phyloP scores from a whole-genome alignment of 1,284 basidiomycete genomes.

The Coniferiporia weirii region DNA sequence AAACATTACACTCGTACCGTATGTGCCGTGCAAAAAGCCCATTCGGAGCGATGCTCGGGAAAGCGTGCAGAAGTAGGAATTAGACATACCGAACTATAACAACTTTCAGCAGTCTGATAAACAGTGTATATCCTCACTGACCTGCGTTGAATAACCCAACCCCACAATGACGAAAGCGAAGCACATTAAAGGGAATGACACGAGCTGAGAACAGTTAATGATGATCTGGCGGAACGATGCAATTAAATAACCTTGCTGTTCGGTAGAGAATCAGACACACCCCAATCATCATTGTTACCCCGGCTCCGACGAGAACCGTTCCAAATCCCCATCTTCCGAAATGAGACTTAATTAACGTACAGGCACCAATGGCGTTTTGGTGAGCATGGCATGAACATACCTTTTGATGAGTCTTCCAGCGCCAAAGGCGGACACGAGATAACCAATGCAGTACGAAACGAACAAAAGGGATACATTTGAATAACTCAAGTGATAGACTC shows the following conservation, averaged over 20 bases:
- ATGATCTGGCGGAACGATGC: conserved; percentile 24
- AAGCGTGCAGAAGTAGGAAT: conserved; percentile 29
- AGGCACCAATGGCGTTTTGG: too few species aligned
- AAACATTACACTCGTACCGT: conserved; percentile 23
- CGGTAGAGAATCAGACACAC: conserved; percentile 20
- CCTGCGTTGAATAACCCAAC: conserved; percentile 28
- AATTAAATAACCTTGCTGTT: neutral
- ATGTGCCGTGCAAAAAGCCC: conserved; percentile 29
- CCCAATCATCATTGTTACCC: conserved; percentile 27
- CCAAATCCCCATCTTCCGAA: conserved; percentile 23
- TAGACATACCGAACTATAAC: conserved; percentile 27
- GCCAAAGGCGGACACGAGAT: conserved; percentile 13
- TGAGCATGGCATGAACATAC: conserved; percentile 15
- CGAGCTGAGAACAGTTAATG: conserved; percentile 30
- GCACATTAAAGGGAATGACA: conserved; percentile 28
- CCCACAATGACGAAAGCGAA: conserved; percentile 31
- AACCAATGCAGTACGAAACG: too few species aligned
- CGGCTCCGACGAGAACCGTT: conserved; percentile 25
- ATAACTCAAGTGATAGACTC: neutral
- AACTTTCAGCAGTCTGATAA: neutral
- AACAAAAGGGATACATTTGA: too few species aligned
- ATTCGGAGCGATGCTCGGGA: conserved; percentile 29
- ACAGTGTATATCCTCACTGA: conserved; percentile 3
- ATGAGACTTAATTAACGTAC: neutral
- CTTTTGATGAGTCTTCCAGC: conserved; percentile 25